phyloP scores from a whole-genome alignment of 306 rosid species.

The Quercus ilex region DNA sequence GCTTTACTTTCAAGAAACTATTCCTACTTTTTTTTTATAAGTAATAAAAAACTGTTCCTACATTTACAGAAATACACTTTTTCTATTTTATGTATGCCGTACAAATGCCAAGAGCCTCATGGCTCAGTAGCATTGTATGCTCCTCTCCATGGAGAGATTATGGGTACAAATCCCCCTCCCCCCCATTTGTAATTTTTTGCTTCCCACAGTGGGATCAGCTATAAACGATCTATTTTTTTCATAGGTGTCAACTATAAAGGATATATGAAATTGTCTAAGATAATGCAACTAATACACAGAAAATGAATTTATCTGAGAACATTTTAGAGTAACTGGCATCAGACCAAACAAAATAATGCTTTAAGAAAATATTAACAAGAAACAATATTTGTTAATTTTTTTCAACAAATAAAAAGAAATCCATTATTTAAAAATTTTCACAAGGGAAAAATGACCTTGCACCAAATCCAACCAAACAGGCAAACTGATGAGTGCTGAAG shows the following conservation, averaged over 20 bases:
- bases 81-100: not conserved
- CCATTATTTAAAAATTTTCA: slow-evolving; percentile 4
- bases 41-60: not conserved
- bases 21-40: not conserved
- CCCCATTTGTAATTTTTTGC: not conserved
- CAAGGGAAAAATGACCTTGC: slow-evolving; percentile 69
- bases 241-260: too few species aligned
- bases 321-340: not conserved
- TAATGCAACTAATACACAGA: not conserved
- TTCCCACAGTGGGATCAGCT: too few species aligned
- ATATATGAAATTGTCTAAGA: not conserved
- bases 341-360: not conserved
- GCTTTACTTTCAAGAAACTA: not conserved
- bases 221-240: too few species aligned
- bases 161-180: too few species aligned
- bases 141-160: too few species aligned
- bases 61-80: not conserved
- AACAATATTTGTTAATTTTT: not conserved
- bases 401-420: not conserved
- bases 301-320: not conserved
- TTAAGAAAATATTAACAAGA: not conserved
- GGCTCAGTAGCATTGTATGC: too few species aligned
- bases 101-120: not conserved
- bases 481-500: slow-evolving; percentile 99
- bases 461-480: slow-evolving; percentile 98